A percentile compares a stretch with the other conserved stretches of the same genome.
Evolutionary conservation across 257 asterid species (phyloP).

Genomic region (Datura wrightii): DNA sequence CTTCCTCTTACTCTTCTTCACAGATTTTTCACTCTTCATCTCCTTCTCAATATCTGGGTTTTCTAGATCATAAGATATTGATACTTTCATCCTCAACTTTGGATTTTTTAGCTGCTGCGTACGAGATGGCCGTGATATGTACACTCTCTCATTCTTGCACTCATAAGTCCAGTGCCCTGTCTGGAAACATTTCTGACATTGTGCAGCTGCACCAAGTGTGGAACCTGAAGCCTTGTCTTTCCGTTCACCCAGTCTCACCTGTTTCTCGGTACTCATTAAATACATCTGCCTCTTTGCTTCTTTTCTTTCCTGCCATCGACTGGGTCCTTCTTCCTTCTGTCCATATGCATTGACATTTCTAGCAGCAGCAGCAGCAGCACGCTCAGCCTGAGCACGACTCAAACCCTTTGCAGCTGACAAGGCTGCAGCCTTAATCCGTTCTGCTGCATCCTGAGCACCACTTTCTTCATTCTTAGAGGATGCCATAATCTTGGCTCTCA

Average conservation of each 20-base stretch:
- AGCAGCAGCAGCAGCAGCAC: constrained; percentile 94
- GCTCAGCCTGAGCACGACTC: constrained; percentile 98
- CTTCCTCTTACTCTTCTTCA: constrained; percentile 84
- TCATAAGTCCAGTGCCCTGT: constrained; percentile 95
- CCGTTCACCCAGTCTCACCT: constrained; percentile 86
- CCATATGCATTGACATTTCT: constrained; percentile 97
- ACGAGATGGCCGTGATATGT: constrained; percentile 86
- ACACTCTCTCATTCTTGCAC: constrained; percentile 91
- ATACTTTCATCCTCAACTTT: constrained; percentile 74
- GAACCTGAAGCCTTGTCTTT: constrained; percentile 70
- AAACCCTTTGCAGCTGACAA: constrained; percentile 94
- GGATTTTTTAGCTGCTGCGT: constrained; percentile 93
- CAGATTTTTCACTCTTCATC: constrained; percentile 52
- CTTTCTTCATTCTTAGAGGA: constrained; percentile 70
- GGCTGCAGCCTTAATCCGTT: constrained; percentile 86
- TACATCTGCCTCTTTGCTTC: constrained; percentile 99
- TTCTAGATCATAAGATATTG: constrained; percentile 68
- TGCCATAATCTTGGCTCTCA: constrained; percentile 14
- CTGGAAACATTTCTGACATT: constrained; percentile 92
- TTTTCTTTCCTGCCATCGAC: constrained; percentile 98
- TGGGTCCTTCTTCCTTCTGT: constrained; percentile 99
- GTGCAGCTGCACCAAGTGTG: constrained; percentile 59
- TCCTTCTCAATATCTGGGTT: constrained; percentile 58
- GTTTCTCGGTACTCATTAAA: constrained; percentile 92
- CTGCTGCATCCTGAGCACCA: constrained; percentile 77